A percentile compares a stretch with the other conserved stretches of the same genome.
phyloP scores from a whole-genome alignment of 306 rosid genomes.

The Myrica gale region DNA sequence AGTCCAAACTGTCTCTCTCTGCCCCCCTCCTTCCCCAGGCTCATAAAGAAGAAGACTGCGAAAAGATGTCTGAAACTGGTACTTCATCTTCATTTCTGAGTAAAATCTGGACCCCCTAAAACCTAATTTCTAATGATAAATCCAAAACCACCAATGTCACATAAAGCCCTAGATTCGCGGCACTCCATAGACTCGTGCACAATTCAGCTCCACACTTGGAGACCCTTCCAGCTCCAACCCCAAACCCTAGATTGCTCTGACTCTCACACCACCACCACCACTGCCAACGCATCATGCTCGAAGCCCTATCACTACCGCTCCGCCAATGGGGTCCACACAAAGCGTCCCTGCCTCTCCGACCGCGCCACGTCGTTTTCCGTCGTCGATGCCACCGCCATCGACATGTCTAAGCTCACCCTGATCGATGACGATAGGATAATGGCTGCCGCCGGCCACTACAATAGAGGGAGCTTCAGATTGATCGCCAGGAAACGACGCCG shows the following conservation, averaged over 20 bases:
- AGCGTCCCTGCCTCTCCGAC: constrained; percentile 90
- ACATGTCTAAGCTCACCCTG: constrained; percentile 66
- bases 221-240: constrained; percentile 64
- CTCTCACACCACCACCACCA: constrained; percentile 13
- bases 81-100: not conserved
- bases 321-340: constrained; percentile 45
- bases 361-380: constrained; percentile 68
- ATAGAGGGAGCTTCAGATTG: constrained; percentile 43
- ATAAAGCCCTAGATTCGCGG: constrained; percentile 59
- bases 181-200: constrained; percentile 64
- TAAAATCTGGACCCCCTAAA: not conserved
- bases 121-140: not conserved
- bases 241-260: constrained; percentile 52
- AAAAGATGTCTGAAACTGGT: no score
- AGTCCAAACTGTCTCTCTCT: no score
- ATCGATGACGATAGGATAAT: constrained; percentile 58
- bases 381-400: constrained; percentile 42
- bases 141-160: constrained; percentile 45
- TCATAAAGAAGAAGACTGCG: not conserved
- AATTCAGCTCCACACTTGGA: constrained; percentile 69
- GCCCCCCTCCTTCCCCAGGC: not conserved
- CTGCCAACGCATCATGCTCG: constrained; percentile 15
- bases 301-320: constrained; percentile 29
- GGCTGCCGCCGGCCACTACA: constrained; percentile 17
- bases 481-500: constrained; percentile 80